Conservation (phyloP, 2,329 filamentous ascomycete genomes). For the Verticillium albo-atrum region DNA sequence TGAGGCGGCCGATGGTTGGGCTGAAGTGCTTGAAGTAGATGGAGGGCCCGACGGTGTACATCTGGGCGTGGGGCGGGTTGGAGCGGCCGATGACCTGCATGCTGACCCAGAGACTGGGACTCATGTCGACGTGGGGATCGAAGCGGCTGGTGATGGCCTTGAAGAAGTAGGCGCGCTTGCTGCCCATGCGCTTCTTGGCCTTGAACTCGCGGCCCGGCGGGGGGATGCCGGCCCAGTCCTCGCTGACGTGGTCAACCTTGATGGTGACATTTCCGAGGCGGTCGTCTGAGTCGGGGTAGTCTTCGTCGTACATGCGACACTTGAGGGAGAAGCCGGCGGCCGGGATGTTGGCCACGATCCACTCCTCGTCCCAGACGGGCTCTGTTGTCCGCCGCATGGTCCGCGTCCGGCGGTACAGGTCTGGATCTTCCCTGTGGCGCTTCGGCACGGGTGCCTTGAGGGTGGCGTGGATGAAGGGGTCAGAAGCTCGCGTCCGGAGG, state of each 20-base stretch:
- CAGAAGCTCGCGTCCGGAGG: conserved; percentile 70
- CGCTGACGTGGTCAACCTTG: conserved; percentile 52
- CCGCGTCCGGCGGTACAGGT: conserved; percentile 67
- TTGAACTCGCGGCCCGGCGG: conserved; percentile 56
- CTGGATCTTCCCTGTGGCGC: conserved; percentile 82
- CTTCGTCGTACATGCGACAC: conserved; percentile 85
- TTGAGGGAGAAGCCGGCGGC: conserved; percentile 78
- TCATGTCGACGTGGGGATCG: conserved; percentile 58
- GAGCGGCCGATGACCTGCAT: conserved; percentile 75
- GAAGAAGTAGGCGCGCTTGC: conserved; percentile 78
- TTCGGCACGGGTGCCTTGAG: conserved; percentile 65
- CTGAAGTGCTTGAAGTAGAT: conserved; percentile 81
- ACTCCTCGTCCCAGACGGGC: conserved; percentile 78
- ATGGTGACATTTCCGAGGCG: conserved; percentile 82
- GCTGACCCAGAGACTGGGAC: conserved; percentile 67
- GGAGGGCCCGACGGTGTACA: conserved; percentile 76
- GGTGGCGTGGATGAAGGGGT: conserved; percentile 79
- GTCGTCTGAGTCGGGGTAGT: conserved; percentile 81
- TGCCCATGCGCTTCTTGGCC: conserved; percentile 79
- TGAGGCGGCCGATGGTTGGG: conserved; percentile 78
- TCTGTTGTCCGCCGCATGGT: conserved; percentile 70
- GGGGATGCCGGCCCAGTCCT: conserved; percentile 65
- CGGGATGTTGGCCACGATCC: conserved; percentile 86
- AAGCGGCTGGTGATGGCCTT: conserved; percentile 64
- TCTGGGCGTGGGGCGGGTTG: conserved; percentile 59